A percentile compares a stretch with the other conserved stretches of the same genome.
phyloP scores from a whole-genome alignment of 1,284 basidiomycete species.

The Fistulina hepatica region DNA sequence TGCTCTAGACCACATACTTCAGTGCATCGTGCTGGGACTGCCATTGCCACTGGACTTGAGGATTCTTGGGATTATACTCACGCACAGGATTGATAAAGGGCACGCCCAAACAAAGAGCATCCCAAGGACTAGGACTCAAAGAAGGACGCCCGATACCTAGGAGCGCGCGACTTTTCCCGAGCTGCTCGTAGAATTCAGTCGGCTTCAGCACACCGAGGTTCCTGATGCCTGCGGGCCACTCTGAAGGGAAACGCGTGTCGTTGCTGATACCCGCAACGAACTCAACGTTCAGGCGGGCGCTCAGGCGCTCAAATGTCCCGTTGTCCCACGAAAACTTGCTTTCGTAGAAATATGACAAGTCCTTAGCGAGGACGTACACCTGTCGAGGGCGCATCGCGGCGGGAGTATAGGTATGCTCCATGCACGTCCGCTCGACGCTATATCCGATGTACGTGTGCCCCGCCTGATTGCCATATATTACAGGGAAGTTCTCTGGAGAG shows the following conservation, averaged over 20 bases:
- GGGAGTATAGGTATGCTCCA: conserved; percentile 16
- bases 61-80: conserved; percentile 21
- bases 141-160: conserved; percentile 15
- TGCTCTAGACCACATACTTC: too few species aligned
- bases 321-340: conserved; percentile 13
- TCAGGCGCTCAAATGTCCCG: background rate
- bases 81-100: conserved; percentile 30
- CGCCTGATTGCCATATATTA: conserved; percentile 10
- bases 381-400: conserved; percentile 17
- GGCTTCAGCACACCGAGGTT: conserved; percentile 12
- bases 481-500: conserved; percentile 23
- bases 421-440: conserved; percentile 24
- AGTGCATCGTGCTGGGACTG: conserved; percentile 25
- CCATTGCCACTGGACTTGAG: conserved; percentile 23
- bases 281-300: too few species aligned
- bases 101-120: conserved; percentile 30
- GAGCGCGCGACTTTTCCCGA: conserved; percentile 11
- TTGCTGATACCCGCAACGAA: conserved; percentile 9
- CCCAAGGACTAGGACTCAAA: conserved; percentile 26
- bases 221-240: conserved; percentile 9
- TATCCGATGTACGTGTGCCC: conserved; percentile 27
- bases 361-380: conserved; percentile 26
- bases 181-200: conserved; percentile 9
- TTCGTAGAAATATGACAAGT: conserved; percentile 19
- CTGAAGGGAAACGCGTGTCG: conserved; percentile 5